Base-by-base conservation (phyloP, 1,284 basidiomycete species). In the Caloboletus inedulis region DNA sequence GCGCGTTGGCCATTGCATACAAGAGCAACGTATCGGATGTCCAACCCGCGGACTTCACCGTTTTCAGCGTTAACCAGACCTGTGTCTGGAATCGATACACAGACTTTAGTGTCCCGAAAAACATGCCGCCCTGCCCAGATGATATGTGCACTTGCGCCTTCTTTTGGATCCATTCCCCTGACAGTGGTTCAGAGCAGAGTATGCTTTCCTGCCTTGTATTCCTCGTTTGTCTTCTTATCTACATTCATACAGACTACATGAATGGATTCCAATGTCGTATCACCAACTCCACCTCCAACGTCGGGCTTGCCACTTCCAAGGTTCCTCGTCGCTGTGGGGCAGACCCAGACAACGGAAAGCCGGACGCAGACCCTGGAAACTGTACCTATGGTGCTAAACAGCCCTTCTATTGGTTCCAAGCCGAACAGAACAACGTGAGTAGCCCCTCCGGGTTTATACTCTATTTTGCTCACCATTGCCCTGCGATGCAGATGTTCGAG, bases 41-140 rank as follows among this genome's bases (percentile, higher is more conserved):
- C 13, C 65, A 80, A 60, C 87, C 85, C 0, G 78, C 77, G 40
- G 85, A 89, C 68, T 83, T 90, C 57, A 75, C 77, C 5, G 71
- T 91, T n/a, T 89, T 90, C 70, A 84, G 79, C 54, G 77, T 86
- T 29, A 89, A 89, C 66, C 81, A 86, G 30, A 82, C 79, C 0
- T 88, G 86, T 57, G 85, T 87, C 0, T 90, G 84, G 84, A 72
- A 72, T 40, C 75, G 81, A 23, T 79, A 79, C 66, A 87, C 84
- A 16, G 75, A 78, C 46, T 90, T 88, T 61, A 60, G 76, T 47
- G 77, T 90, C 21, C 88, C 88, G 0, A 74, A 69, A 13, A 68
- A 70, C 14, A 82, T 90, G 77, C 88, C 88, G 0, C 72, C 80
- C 18, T 90, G 88, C 62, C 83, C 85, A 0, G 63, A 77, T 1